Evolutionary conservation across 2,329 filamentous ascomycete genomes (phyloP), one percentile per base, ranked within the genome.

Genomic region (Fusarium sp.): DNA sequence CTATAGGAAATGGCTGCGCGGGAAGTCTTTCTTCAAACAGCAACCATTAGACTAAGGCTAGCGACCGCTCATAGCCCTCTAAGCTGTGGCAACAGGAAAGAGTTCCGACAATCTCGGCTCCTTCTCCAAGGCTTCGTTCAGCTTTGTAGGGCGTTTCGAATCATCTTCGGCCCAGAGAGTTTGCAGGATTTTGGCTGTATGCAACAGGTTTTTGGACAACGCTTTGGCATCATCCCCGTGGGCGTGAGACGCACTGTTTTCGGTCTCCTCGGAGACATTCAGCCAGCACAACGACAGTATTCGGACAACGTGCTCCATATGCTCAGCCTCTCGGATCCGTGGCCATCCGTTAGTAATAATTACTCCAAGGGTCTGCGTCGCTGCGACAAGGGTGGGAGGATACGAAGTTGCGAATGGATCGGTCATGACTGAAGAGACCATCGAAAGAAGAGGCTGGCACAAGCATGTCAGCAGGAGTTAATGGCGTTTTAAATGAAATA

Each of bases 1-100:
- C 11, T 99, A 99, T 81, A 85, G 91, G 75, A 97, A 98, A 81
- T 99, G 96, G 95, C 84, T 99, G 76, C 88, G 90, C 66, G 95
- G 95, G 18, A 98, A 98, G 83, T 97, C 94, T 74, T 87, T 98
- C 75, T 98, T 98, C 79, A 98, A 98, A 81, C 95, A 98, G 84
- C 89, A 91, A 79, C 89, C 91, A 45, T 84, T 88, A 53, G 87
- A 88, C 67, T 88, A 81, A 81, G 55, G 50, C 15, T 36, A 26
- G 42, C 17, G 44, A 48, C 26, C 22, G 15, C 28, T 36, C 28
- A 28, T 40, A 26, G n/a, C 18, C 33, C 40, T 48, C 28, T 39
- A 58, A 24, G 40, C 49, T 22, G 43, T 48, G 20, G 45, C 28
- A 18, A 43, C 26, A 9, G 58, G 51, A 26, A 78, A 75, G 10